Percentiles rank a stretch among this genome's conserved stretches.
These are phyloP conservation scores for Fusarium bactridioides DNA, from an alignment of 2,329 filamentous ascomycete genomes.

Conservation along the genomic window DNA sequence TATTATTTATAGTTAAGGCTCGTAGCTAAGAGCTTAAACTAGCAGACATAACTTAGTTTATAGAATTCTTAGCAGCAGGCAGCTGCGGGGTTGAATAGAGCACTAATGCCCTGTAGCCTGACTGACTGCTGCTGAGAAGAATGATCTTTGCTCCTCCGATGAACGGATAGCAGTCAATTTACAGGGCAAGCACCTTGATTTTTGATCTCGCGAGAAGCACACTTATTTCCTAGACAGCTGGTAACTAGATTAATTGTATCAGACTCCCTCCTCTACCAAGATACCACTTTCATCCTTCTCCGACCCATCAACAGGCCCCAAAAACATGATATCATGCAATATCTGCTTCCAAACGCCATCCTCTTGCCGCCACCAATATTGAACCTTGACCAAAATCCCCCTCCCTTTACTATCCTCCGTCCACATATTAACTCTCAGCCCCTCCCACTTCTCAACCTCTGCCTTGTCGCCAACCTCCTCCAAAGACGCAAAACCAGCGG, in stretches of 20 bases:
- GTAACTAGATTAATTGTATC: not conserved
- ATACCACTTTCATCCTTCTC: not conserved
- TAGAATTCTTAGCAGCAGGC: not conserved
- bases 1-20: too few relatives aligned
- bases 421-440: constrained; percentile 10
- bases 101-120: not conserved
- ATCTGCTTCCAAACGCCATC: constrained; percentile 2
- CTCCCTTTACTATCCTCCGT: not conserved
- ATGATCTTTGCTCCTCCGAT: not conserved
- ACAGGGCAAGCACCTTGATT: not conserved
- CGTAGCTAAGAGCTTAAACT: too few relatives aligned
- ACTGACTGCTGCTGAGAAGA: not conserved
- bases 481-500: not conserved
- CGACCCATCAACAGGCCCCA: not conserved
- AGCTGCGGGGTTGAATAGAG: not conserved
- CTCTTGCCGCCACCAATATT: constrained; percentile 11
- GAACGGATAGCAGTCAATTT: too few relatives aligned
- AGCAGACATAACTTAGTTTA: too few relatives aligned
- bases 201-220: not conserved
- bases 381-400: constrained; percentile 6
- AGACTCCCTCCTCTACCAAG: not conserved
- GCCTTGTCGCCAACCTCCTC: not conserved
- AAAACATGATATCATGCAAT: not conserved
- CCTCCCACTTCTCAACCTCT: not conserved
- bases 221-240: not conserved